These are phyloP conservation scores for Hypholoma sublateritium DNA, from an alignment of 768 basidiomycete genomes.

Conservation along the genomic window DNA sequence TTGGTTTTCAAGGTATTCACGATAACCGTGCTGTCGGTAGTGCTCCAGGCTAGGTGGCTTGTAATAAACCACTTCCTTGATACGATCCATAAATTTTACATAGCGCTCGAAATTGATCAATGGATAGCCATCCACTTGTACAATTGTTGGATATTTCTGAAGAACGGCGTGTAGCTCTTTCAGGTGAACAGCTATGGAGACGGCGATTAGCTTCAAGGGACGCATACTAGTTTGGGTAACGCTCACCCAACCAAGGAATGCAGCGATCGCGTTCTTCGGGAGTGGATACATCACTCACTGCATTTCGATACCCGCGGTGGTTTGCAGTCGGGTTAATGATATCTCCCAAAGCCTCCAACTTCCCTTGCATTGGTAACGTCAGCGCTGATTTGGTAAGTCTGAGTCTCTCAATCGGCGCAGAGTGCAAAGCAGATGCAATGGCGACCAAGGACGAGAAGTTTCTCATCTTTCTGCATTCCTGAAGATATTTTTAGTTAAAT, in stretches of 20 bases:
- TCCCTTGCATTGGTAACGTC: slow-evolving; percentile 23
- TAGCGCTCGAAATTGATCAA: slow-evolving; percentile 47
- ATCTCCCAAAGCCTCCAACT: slow-evolving; percentile 31
- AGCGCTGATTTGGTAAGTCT: slow-evolving; percentile 31
- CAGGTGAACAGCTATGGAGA: slow-evolving; percentile 35
- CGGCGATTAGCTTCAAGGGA: neutral
- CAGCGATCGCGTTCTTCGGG: slow-evolving; percentile 23
- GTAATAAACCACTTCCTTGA: slow-evolving; percentile 32
- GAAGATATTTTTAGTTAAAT: neutral
- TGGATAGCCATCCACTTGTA: slow-evolving; percentile 28
- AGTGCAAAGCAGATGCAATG: slow-evolving; percentile 42
- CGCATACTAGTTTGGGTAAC: neutral
- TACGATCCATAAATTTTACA: slow-evolving; percentile 33
- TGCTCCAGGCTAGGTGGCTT: slow-evolving; percentile 32
- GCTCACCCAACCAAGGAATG: slow-evolving; percentile 43
- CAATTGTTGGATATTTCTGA: slow-evolving; percentile 25
- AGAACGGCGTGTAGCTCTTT: slow-evolving; percentile 34
- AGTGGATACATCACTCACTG: slow-evolving; percentile 24
- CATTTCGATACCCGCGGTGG: slow-evolving; percentile 36
- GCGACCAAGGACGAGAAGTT: slow-evolving; percentile 46
- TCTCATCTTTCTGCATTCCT: slow-evolving; percentile 44
- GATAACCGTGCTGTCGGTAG: slow-evolving; percentile 30
- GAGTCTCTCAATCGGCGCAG: slow-evolving; percentile 36
- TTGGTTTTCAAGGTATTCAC: slow-evolving; percentile 42
- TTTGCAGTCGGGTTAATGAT: slow-evolving; percentile 33